phyloP scores from a whole-genome alignment of 1,284 basidiomycete genomes.

The Calocybe gambosa region DNA sequence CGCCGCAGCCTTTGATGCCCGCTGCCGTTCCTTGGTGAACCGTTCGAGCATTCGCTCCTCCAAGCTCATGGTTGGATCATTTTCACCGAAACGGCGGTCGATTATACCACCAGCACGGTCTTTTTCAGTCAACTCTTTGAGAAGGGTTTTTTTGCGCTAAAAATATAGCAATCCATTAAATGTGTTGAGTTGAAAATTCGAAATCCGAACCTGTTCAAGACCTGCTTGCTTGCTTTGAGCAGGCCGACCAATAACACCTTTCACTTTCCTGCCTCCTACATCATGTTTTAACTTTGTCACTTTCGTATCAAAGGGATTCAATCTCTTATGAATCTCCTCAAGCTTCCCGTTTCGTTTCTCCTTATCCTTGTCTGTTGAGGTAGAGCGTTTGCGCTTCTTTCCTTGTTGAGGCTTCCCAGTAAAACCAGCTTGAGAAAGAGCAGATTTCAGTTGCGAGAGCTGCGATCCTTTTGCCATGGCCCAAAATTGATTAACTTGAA shows the following conservation, averaged over 20 bases:
- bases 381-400: constrained; percentile 67
- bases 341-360: constrained; percentile 77
- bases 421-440: constrained; percentile 73
- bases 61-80: constrained; percentile 82
- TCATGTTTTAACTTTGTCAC: constrained; percentile 91
- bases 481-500: background rate
- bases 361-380: constrained; percentile 67
- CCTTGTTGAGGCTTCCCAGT: constrained; percentile 48
- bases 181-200: too few relatives aligned
- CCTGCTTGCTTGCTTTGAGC: constrained; percentile 86
- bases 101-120: constrained; percentile 83
- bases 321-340: constrained; percentile 74
- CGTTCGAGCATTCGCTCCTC: constrained; percentile 98
- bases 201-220: constrained; percentile 73
- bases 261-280: constrained; percentile 82
- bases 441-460: constrained; percentile 82
- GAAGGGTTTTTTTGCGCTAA: constrained; percentile 79
- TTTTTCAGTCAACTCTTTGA: constrained; percentile 82
- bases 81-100: constrained; percentile 96
- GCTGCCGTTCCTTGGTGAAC: constrained; percentile 87
- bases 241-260: constrained; percentile 79
- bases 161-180: constrained; percentile 1
- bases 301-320: constrained; percentile 94
- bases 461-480: constrained; percentile 71
- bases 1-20: constrained; percentile 68